Conservation (phyloP, 306 rosid species). For the Cucurbita ficifolia region DNA sequence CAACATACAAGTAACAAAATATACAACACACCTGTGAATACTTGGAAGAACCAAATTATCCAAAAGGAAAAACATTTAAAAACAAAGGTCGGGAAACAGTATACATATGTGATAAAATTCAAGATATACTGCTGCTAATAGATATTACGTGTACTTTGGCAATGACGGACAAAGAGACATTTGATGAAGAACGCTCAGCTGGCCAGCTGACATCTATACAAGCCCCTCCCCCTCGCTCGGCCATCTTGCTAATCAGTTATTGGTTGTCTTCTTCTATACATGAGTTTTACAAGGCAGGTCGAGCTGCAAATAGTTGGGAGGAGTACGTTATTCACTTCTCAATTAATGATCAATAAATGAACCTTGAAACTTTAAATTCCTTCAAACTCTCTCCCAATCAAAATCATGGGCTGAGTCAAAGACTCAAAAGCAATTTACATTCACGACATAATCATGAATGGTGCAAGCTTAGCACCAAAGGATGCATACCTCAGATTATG, state of each 20-base stretch:
- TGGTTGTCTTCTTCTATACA: not conserved
- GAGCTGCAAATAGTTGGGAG: not conserved
- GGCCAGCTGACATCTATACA: not conserved
- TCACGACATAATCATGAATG: not conserved
- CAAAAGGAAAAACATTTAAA: not conserved
- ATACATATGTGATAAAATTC: not conserved
- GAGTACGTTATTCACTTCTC: not conserved
- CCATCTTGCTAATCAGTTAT: not conserved
- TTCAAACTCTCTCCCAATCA: not conserved
- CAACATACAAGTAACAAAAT: not conserved
- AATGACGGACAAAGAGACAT: not conserved
- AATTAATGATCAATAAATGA: not conserved
- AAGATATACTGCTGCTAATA: not conserved
- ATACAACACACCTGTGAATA: not conserved
- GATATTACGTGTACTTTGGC: not conserved
- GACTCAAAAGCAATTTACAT: not conserved
- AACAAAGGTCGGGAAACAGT: not conserved
- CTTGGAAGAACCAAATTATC: not conserved
- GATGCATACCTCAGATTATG: not conserved
- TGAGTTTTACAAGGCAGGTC: not conserved
- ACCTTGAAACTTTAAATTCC: not conserved
- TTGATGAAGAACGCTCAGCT: not conserved
- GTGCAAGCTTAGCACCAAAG: not conserved
- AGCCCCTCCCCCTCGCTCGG: not conserved
- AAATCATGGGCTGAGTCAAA: not conserved